Evolutionary conservation across 352 stramenopile genomes (phyloP), one percentile per base, ranked within the genome.

Genomic region (Phytophthora sojae): DNA sequence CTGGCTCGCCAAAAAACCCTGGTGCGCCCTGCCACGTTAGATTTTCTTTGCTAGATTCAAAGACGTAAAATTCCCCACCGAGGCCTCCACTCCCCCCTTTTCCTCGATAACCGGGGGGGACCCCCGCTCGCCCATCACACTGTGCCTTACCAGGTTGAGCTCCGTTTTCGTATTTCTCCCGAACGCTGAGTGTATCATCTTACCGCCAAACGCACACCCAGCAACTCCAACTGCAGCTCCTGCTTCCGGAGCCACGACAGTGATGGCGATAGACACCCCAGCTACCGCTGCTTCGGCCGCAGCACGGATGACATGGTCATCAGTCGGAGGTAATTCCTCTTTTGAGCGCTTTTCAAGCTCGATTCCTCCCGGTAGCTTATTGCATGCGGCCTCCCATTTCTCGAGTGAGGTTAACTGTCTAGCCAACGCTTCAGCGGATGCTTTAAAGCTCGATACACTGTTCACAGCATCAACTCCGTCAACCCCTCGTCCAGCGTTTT

Each of bases 131-230:
- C 60, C 60, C 2, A 17, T 1, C 1, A 47, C 9, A 26, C 23
- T 45, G 26, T 5, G 2, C 17, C 25, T 35, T 17, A 19, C 29
- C 39, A 60, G 8, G 9, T 53, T 12, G n/a, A 59, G 35, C 29
- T 59, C 17, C 4, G 47, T 52, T 30, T 11, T 58, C 2, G 59
- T 66, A 6, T 42, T 57, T 57, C 47, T 66, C 9, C 14, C 21
- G 6, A 30, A 42, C n/a, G 12, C 4, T 2, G 3, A 0, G 26
- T 6, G 11, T 19, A 66, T 6, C 6, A 58, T 15, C 6, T 4
- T 2, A 6, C 30, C 21, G 44, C 59, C n/a, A 25, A 65, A 3
- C 14, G 2, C n/a, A 6, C 44, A 21, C 14, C 21, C 59, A 37
- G 26, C 26, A 5, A 7, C 1, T 35, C 3, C 45, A 7, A 64